Base-by-base conservation (phyloP, 1,139 yeast species). In the Ogataea hybrid region DNA sequence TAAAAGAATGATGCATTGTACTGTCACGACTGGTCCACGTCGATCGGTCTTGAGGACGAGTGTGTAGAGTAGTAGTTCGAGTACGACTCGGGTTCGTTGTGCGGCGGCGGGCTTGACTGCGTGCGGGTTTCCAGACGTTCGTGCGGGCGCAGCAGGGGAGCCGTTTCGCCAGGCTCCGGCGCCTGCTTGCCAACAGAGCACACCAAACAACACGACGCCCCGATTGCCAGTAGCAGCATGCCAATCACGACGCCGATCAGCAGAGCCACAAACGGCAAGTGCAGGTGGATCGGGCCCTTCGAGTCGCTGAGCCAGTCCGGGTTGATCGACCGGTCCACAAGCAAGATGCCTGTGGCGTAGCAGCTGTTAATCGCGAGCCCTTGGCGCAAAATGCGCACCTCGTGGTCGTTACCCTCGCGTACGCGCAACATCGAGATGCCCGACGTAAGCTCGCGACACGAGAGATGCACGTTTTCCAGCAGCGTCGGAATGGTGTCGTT, bases 201-300 rank as follows among this genome's bases (percentile, higher is more conserved):
- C 9, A 65, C 42, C 53, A 71, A 56, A 35, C 71, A 61, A 37
- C 72, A 63, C 3, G 67, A 58, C 6, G 68, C 43, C 1, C 68
- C 50, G 3, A 63, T 32, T 5, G 66, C 47, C 16, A 70, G 54
- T 1, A 59, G 51, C 4, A 77, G 54, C 32, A 79, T 65, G 0
- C 90, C 90, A 10, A 81, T 55, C 0, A 83, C 63, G 4, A 83
- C 65, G 5, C 92, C 94, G 20, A 83, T 62, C 1, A 83, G 81
- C 31, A 84, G 67, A 22, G 90, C 84, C 9, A 81, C 70, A 44
- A 79, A 71, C 4, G 90, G 89, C 28, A 84, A 63, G 46, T 75
- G 82, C 21, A 84, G 62, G 46, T 76, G 83, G 35, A 79, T 68
- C 38, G 69, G 71, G 28, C 70, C 75, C 25, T 56, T 49, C 2